Base-by-base conservation (phyloP, 164 flowering plant species). In the Umbilicus rupestris region DNA sequence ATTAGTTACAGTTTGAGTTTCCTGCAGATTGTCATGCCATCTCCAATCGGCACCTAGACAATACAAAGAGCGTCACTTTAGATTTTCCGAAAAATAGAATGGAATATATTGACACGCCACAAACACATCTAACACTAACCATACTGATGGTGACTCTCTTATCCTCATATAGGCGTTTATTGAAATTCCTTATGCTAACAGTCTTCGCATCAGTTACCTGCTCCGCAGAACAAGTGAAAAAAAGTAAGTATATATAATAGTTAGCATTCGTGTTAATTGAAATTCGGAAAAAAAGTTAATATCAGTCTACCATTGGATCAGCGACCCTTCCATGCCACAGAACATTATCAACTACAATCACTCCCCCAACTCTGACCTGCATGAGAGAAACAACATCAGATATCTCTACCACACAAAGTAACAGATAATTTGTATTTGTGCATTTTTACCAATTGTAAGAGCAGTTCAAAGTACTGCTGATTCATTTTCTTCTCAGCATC, bases 291-390 rank as follows among this genome's bases (percentile, higher is more conserved):
- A n/a, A 52, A 52, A 22, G 9, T 5, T 20, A 10, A 17, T 24
- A 22, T 52, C 3, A 11, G 16, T 52, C 75, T 72, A 89, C 98
- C 84, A 79, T 66, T 26, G 91, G 89, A 74, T 93, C 87, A 52
- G 90, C 86, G 70, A 93, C 98, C 80, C 80, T 86, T 72, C 98
- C 98, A 76, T 87, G 91, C 97, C 97, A 93, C 17, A 93, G 90
- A 50, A 93, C 97, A 82, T 93, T 90, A 71, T 93, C 98, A 55
- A 93, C 71, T 69, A 89, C 89, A 72, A 90, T 93, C 65, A 90
- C 52, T 64, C 98, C 98, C 33, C 97, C 94, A 60, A 80, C 82
- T 75, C 87, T 87, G 68, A 93, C 90, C 97, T 89, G 79, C 65
- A 78, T 66, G 22, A 71, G 17, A 20, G 68, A 63, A 66, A 19